A percentile compares a stretch with the other conserved stretches of the same genome.
phyloP scores from a whole-genome alignment of 2,329 filamentous ascomycete species.

The Aphanocladium album region DNA sequence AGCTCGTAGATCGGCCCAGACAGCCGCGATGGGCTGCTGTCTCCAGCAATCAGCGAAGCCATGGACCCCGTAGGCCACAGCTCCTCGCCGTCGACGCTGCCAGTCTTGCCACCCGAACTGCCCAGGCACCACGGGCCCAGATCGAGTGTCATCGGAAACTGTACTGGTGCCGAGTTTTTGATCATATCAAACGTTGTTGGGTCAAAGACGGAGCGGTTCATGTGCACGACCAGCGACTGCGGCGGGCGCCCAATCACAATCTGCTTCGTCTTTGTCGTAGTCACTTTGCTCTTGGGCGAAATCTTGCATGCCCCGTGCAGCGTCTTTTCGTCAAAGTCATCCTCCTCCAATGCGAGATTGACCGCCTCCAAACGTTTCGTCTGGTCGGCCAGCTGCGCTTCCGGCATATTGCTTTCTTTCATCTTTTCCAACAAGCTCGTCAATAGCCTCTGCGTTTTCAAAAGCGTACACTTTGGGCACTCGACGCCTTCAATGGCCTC shows the following conservation, averaged over 20 bases:
- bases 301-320: slow-evolving; percentile 61
- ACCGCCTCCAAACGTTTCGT: slow-evolving; percentile 59
- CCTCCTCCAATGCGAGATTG: slow-evolving; percentile 66
- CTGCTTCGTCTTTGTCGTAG: slow-evolving; percentile 83
- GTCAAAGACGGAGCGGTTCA: slow-evolving; percentile 90
- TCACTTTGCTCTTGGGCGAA: slow-evolving; percentile 61
- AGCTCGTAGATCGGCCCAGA: slow-evolving; percentile 66
- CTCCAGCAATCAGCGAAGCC: slow-evolving; percentile 67
- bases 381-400: slow-evolving; percentile 48
- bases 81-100: slow-evolving; percentile 40
- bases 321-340: slow-evolving; percentile 71
- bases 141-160: slow-evolving; percentile 70
- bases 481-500: slow-evolving; percentile 87
- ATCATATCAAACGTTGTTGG: slow-evolving; percentile 71
- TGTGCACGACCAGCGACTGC: slow-evolving; percentile 73
- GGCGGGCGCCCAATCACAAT: slow-evolving; percentile 80
- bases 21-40: slow-evolving; percentile 43
- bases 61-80: slow-evolving; percentile 66
- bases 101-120: slow-evolving; percentile 29
- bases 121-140: slow-evolving; percentile 82
- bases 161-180: slow-evolving; percentile 78
- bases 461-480: slow-evolving; percentile 83
- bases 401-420: slow-evolving; percentile 30
- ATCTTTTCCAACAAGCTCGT: slow-evolving; percentile 40
- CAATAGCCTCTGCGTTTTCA: slow-evolving; percentile 49